phyloP scores from a whole-genome alignment of 257 asterid genomes.

The Ocimum tenuiflorum region DNA sequence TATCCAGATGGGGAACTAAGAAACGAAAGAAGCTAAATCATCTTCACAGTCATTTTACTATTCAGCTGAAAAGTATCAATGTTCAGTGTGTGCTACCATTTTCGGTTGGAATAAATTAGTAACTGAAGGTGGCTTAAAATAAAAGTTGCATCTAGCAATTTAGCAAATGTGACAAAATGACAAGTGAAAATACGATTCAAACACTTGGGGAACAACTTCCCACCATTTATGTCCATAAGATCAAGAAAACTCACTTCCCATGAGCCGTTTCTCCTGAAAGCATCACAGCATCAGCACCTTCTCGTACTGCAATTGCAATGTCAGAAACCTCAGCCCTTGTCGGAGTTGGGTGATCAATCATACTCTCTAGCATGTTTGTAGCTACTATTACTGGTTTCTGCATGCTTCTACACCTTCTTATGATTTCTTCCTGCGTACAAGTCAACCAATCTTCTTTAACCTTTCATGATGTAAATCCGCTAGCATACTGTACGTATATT shows the following conservation, averaged over 20 bases:
- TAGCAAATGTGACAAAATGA: neutral
- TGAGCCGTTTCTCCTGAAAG: conserved; percentile 99
- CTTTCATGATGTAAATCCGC: neutral
- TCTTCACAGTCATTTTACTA: neutral
- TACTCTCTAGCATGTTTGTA: conserved; percentile 95
- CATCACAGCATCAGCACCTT: conserved; percentile 95
- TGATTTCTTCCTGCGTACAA: conserved; percentile 68
- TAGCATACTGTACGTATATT: neutral
- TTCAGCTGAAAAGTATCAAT: neutral
- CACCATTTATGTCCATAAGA: neutral
- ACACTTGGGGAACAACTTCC: neutral
- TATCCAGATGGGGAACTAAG: no score
- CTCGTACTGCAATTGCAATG: conserved; percentile 93
- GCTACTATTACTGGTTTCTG: conserved; percentile 94
- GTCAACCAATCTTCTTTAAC: neutral
- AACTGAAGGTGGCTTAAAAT: neutral
- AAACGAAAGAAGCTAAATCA: neutral
- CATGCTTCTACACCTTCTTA: conserved; percentile 82
- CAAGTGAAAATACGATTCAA: neutral
- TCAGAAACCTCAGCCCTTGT: conserved; percentile 99
- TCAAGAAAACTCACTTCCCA: conserved; percentile 68
- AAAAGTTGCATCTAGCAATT: neutral
- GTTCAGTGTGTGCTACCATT: neutral
- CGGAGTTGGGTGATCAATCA: conserved; percentile 97
- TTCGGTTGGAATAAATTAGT: neutral